Percentiles rank a stretch among this genome's conserved stretches.
Evolutionary conservation across 106 monocot species (phyloP).

Genomic region (Platanthera zijinensis): DNA sequence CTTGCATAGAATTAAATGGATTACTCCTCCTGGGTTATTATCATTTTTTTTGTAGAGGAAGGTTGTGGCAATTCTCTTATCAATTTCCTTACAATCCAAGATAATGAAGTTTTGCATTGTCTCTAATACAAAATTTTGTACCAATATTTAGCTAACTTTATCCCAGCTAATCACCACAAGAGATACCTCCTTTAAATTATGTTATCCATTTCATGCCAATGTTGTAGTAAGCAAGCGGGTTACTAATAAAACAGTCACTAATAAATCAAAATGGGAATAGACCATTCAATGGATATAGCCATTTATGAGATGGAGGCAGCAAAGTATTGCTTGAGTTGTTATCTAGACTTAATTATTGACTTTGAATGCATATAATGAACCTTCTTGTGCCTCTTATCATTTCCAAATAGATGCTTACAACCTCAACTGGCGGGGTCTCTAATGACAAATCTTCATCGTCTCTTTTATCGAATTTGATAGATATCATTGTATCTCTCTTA

Average conservation of each 20-base stretch:
- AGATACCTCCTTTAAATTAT: not conserved
- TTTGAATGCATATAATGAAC: not conserved
- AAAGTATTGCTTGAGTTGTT: not conserved
- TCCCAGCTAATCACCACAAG: not conserved
- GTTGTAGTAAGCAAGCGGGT: not conserved
- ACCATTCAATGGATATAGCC: not conserved
- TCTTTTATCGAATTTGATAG: not conserved
- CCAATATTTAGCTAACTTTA: not conserved
- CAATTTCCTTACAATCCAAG: too few relatives aligned
- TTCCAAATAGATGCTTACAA: not conserved
- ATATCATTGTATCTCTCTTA: not conserved
- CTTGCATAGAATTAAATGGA: too few relatives aligned
- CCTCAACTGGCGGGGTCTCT: not conserved
- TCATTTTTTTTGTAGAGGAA: too few relatives aligned
- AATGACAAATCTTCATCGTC: not conserved
- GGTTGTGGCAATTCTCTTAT: too few relatives aligned
- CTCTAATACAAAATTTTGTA: not conserved
- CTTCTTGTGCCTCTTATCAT: not conserved
- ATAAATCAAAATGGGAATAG: not conserved
- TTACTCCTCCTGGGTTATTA: too few relatives aligned
- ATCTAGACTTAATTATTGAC: not conserved
- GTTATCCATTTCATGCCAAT: not conserved
- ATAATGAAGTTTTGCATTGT: too few relatives aligned
- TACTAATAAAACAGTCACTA: not conserved
- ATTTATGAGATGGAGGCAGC: not conserved